Evolutionary conservation across 495 filamentous ascomycete species (phyloP).

Genomic region (Xylaria scruposa): DNA sequence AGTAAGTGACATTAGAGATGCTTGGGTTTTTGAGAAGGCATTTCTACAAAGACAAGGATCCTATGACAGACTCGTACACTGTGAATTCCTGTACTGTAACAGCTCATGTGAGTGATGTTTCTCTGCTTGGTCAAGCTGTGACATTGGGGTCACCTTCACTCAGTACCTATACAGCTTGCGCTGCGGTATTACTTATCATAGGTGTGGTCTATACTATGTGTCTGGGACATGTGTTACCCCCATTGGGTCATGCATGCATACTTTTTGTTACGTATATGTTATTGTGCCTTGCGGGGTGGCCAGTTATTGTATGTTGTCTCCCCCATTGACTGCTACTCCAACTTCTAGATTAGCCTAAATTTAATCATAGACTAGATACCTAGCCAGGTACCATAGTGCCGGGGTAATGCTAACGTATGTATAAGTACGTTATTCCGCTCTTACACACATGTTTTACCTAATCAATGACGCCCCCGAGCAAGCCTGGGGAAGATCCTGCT

Average conservation of each 20-base stretch:
- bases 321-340: neutral
- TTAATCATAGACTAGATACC: neutral
- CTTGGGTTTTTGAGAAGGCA: neutral
- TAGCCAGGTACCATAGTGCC: neutral
- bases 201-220: too few relatives aligned
- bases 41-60: neutral
- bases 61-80: neutral
- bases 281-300: neutral
- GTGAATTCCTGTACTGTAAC: neutral
- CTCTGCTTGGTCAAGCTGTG: neutral
- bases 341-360: slow-evolving; percentile 14
- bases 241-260: neutral
- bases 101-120: neutral
- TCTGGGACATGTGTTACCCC: neutral
- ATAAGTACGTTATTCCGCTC: neutral
- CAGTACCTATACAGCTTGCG: neutral
- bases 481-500: neutral
- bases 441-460: neutral
- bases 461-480: neutral
- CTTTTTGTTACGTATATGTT: too few relatives aligned
- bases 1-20: neutral
- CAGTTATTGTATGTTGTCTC: neutral
- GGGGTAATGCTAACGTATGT: neutral
- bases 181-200: neutral
- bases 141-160: neutral